Base-by-base conservation (phyloP, 495 filamentous ascomycete genomes). In the Talaromyces proteolyticus region DNA sequence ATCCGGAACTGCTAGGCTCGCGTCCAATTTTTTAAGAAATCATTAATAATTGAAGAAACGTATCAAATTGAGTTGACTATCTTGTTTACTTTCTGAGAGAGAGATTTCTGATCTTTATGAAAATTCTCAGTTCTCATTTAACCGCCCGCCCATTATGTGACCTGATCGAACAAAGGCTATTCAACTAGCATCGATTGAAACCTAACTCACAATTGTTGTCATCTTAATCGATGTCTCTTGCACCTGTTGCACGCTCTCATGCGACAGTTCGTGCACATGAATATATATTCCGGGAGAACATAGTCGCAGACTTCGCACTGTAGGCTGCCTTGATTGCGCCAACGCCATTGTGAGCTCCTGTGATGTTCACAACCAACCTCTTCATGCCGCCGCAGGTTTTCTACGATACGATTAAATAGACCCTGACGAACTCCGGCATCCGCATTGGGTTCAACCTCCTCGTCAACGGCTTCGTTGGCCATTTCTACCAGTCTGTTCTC, bases 401-500 rank as follows among this genome's bases (percentile, higher is more conserved):
- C 40, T 1, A 57, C 26, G 10, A 50, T 37, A 3, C 22, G 42
- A 40, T 58, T 18, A 5, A 58, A 47, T 0, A 25, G 38, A n/a
- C 37, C 16, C n/a, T 24, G 37, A 21, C 46, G 34, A 21, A 24
- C 3, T 49, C 7, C 20, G 4, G 1, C 14, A 8, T 16, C 2
- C 22, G 46, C 46, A 20, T 25, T n/a, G 7, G 2, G n/a, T 39
- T n/a, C 10, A 49, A 40, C n/a, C 14, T 34, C 19, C 8, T 47
- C 44, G n/a, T 37, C 17, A 14, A 38, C 44, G n/a, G 44, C 44
- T 12, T 22, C 3, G 12, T 47, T 47, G 34, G 62, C 68, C 36
- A 65, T 57, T 7, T 48, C 52, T 10, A 59, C 42, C 3, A 74
- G 60, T 21, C 53, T 60, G 6, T 52, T 22, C 44, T 73, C 70